Evolutionary conservation across 805 yeast genomes (phyloP).

Genomic region (Yamadazyma paraphyllophila): DNA sequence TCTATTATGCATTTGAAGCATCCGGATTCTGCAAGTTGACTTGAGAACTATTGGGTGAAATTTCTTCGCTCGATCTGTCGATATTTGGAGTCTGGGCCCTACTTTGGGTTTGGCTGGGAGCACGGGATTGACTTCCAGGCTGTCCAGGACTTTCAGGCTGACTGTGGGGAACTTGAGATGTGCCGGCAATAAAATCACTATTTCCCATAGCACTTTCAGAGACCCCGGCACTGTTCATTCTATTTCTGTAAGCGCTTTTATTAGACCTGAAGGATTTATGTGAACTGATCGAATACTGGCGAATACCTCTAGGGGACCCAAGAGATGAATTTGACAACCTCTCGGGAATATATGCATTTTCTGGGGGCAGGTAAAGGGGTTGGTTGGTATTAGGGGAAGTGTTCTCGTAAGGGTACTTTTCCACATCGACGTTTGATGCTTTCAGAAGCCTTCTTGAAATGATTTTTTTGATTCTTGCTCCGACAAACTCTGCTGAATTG

Average conservation of each 20-base stretch:
- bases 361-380: not conserved
- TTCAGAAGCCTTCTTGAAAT: slow-evolving; percentile 7
- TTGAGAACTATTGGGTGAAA: slow-evolving; percentile 5
- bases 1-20: not conserved
- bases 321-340: not conserved
- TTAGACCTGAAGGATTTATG: slow-evolving; percentile 10
- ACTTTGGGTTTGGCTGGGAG: not conserved
- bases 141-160: not conserved
- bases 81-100: not conserved
- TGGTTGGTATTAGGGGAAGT: not conserved
- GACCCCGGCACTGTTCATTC: slow-evolving; percentile 18
- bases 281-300: slow-evolving; percentile 14
- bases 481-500: slow-evolving; percentile 12
- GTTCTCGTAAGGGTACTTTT: slow-evolving; percentile 1
- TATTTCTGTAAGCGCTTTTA: slow-evolving; percentile 4
- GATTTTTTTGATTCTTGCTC: slow-evolving; percentile 10
- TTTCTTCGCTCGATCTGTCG: not conserved
- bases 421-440: not conserved
- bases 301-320: not conserved
- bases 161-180: slow-evolving; percentile 3
- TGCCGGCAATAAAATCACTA: slow-evolving; percentile 19
- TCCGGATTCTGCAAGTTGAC: not conserved
- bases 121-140: too few relatives aligned
- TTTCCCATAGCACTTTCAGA: slow-evolving; percentile 13
- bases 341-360: not conserved